Conservation (phyloP, 2,329 filamentous ascomycete species). For the Cytospora piceae region DNA sequence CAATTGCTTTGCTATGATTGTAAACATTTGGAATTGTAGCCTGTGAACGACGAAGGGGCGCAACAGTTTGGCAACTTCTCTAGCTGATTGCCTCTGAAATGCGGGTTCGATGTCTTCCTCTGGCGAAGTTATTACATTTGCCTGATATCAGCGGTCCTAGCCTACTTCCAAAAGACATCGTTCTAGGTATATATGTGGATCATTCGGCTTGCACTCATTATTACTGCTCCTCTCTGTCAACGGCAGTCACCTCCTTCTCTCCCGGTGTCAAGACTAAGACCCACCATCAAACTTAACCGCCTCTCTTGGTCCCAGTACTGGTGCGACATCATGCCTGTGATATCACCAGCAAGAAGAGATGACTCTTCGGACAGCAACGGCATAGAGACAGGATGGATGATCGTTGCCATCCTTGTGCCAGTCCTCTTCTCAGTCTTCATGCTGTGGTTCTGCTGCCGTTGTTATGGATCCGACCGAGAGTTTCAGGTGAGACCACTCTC, state of each 20-base stretch:
- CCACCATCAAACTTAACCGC: not conserved
- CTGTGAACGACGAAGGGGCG: not conserved
- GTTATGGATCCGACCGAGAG: not conserved
- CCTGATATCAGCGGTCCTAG: too few species aligned
- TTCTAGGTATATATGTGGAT: not conserved
- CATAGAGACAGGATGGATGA: conserved; percentile 22
- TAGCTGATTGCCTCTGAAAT: not conserved
- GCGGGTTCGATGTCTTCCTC: not conserved
- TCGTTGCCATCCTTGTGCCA: conserved; percentile 22
- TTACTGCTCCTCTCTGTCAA: not conserved
- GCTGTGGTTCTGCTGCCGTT: conserved; percentile 19
- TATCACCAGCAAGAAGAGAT: conserved; percentile 7
- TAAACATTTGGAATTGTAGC: not conserved
- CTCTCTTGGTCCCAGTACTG: not conserved
- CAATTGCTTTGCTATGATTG: not conserved
- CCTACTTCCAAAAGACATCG: not conserved
- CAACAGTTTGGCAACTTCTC: not conserved
- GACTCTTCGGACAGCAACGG: conserved; percentile 8
- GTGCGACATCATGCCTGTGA: not conserved
- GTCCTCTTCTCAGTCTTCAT: conserved; percentile 3
- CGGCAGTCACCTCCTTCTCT: not conserved
- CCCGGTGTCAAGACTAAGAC: not conserved
- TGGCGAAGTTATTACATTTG: too few species aligned
- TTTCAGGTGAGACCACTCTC: not conserved
- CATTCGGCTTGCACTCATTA: too few species aligned